Evolutionary conservation across 352 stramenopile species (phyloP).

Genomic region (Globisporangium barbulae): DNA sequence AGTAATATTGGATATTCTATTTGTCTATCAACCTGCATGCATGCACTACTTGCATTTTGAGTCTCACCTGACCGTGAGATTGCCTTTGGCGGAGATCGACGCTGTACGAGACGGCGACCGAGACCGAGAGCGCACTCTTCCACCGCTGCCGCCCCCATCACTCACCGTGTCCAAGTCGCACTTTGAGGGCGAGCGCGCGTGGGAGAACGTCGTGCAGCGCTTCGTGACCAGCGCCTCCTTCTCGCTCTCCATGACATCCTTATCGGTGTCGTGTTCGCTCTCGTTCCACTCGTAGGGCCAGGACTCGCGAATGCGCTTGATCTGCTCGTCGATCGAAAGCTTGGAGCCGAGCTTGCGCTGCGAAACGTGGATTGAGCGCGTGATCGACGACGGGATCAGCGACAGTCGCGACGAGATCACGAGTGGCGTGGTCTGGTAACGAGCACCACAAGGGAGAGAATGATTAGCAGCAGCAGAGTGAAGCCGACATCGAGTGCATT

Average conservation of each 20-base stretch:
- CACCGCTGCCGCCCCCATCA: background rate
- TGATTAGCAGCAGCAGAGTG: background rate
- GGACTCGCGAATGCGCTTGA: slow-evolving; percentile 58
- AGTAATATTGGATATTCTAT: slow-evolving; percentile 16
- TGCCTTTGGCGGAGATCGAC: slow-evolving; percentile 6
- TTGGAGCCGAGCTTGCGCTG: slow-evolving; percentile 23
- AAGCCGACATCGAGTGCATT: background rate
- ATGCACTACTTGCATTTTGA: background rate
- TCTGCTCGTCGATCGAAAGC: slow-evolving; percentile 32
- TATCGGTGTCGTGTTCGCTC: background rate
- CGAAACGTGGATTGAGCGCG: slow-evolving; percentile 44
- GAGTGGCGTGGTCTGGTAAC: slow-evolving; percentile 9
- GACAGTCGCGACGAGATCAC: slow-evolving; percentile 18
- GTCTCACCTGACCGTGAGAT: slow-evolving; percentile 13
- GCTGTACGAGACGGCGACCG: slow-evolving; percentile 10
- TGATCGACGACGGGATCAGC: slow-evolving; percentile 47
- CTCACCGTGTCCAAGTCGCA: background rate
- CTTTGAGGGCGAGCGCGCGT: slow-evolving; percentile 15
- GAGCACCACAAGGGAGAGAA: background rate
- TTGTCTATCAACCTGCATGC: slow-evolving; percentile 6
- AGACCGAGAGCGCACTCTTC: background rate
- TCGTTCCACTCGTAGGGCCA: slow-evolving; percentile 68
- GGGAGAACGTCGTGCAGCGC: slow-evolving; percentile 27
- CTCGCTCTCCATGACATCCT: slow-evolving; percentile 9
- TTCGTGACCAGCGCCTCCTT: slow-evolving; percentile 16